phyloP scores from a whole-genome alignment of 495 filamentous ascomycete genomes.

The Rhypophila decipiens region DNA sequence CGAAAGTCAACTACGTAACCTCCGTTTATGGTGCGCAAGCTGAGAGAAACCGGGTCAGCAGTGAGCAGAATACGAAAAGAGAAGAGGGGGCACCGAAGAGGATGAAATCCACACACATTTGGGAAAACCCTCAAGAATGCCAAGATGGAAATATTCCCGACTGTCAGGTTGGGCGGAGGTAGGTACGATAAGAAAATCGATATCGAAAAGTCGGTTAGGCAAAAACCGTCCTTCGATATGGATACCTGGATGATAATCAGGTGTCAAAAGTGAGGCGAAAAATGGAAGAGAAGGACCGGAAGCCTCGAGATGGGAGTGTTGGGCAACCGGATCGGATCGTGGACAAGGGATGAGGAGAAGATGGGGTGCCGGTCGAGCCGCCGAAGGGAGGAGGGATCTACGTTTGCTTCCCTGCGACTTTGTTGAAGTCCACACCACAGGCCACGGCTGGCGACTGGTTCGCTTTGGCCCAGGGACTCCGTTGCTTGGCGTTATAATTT shows the following conservation, averaged over 20 bases:
- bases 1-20: background rate
- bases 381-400: conserved; percentile 22
- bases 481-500: background rate
- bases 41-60: background rate
- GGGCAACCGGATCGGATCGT: no score
- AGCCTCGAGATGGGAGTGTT: background rate
- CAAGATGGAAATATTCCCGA: no score
- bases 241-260: background rate
- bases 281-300: background rate
- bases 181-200: background rate
- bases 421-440: no score
- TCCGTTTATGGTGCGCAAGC: background rate
- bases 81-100: background rate
- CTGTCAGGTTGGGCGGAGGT: no score
- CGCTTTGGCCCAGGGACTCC: no score
- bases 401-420: conserved; percentile 14
- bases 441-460: no score
- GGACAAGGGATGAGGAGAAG: conserved; percentile 2
- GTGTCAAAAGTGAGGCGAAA: conserved; percentile 1
- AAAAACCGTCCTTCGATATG: background rate
- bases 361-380: conserved; percentile 15
- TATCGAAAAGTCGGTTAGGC: background rate
- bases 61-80: background rate
- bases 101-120: background rate
- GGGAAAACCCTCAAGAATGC: no score